Evolutionary conservation across 2,329 filamentous ascomycete species (phyloP), one percentile per base, ranked within the genome.

Genomic region (Trichoderma simmonsii): DNA sequence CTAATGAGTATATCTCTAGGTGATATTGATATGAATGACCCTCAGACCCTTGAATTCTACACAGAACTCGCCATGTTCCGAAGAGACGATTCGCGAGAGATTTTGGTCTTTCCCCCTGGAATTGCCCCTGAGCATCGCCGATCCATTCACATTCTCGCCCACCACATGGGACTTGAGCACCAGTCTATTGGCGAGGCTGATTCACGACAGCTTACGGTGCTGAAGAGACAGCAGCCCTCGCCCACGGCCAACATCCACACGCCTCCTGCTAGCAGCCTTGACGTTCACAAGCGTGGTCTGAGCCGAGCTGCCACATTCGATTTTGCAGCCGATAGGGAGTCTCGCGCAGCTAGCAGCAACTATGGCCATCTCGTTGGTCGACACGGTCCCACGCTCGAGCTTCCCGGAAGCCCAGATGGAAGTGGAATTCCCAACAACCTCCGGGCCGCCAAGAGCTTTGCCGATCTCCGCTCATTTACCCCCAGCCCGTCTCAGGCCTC

Each of bases 261-360:
- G 80, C 74, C 83, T 26, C 86, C 89, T 1, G 90, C 90, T 71
- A 91, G 92, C 72, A 89, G 90, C 26, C 85, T 90, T 65, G 93
- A 97, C 75, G 90, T 92, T 71, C 91, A 94, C 76, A 91, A 95
- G 76, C 92, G 95, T 73, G 92, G 92, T 5, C 85, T 99, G 43
- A 97, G 94, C 83, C 92, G 96, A 74, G 95, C 96, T 18, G 96
- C 96, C n/a, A 98, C 96, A 2, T 97, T 97, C 75, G 96, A 98
- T 81, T 98, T 98, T 81, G 94, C 93, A 75, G 92, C 94, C 74
- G 90, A 93, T 66, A 88, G 93, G 69, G 92, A 92, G 73, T 91
- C 92, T 26, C 83, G 87, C 24, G 85, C 84, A 36, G 91, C 90
- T 24, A 86, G 86, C 63, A 90, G 88, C 75, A 92, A 92, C 75